Base-by-base conservation (phyloP, 306 rosid species). In the Rosa lucieae region DNA sequence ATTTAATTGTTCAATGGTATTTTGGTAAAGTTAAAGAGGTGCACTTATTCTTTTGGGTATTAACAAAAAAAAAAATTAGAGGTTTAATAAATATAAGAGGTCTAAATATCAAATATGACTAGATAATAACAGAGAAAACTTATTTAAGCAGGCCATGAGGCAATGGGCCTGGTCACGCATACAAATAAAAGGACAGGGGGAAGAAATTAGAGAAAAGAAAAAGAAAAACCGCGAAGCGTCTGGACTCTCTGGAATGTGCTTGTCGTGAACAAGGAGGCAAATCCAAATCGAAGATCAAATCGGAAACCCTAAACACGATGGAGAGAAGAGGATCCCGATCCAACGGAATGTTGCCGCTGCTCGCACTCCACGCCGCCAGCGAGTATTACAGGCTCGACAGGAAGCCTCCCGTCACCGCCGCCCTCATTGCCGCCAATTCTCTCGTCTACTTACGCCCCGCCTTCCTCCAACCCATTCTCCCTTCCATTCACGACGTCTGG, bases 381-480 rank as follows among this genome's bases (percentile, higher is more conserved):
- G 92, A 95, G 87, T 95, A 90, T 48, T 85, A 84, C 88, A 74
- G 96, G 66, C 91, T 92, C 2, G 84, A 85, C 0, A 35, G 89
- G 15, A 95, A 92, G 48, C 99, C 97, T 0, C 98, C 98, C 0
- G 86, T 95, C 66, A 95, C 99, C 58, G 92, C 97, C 77, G 92
- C 86, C 20, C 92, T 95, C 40, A 82, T 95, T 43, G 97, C 97
- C 58, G 89, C 92, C 74, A 95, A 91, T 71, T 87, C 98, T 62
- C 87, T 95, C 79, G 75, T 95, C 78, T 87, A 95, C 62, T 49
- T 95, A 62, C 82, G 97, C 3, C 99, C 99, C 0, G 23, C 77
- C 52, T 85, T 91, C 80, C 73, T 95, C 44, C 87, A 81, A 10
- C 4, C 82, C 49, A 0, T 87, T 74, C 78, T 95, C 17, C 98